Conservation (phyloP, 495 filamentous ascomycete species). For the Neurospora cerealis region DNA sequence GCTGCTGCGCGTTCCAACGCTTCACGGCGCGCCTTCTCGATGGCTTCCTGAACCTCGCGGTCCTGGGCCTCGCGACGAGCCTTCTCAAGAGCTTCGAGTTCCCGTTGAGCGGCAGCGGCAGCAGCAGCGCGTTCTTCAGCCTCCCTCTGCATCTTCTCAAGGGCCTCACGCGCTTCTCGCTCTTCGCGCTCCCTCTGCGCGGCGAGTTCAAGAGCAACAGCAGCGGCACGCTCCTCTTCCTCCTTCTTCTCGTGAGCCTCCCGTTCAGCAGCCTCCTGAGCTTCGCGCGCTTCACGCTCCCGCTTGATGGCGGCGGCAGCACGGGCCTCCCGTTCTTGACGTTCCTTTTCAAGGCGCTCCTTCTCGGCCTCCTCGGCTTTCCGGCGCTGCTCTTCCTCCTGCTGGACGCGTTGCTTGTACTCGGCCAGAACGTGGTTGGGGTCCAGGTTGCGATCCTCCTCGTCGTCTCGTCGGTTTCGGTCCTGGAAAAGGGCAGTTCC, state of each 20-base stretch:
- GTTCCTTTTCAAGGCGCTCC: neutral
- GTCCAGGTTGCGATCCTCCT: constrained; percentile 9
- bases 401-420: constrained; percentile 8
- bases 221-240: neutral
- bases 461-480: constrained; percentile 1
- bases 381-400: constrained; percentile 7
- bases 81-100: neutral
- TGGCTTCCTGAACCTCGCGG: neutral
- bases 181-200: neutral
- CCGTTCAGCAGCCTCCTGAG: neutral
- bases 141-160: neutral
- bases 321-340: neutral
- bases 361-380: neutral
- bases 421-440: constrained; percentile 2
- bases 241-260: neutral
- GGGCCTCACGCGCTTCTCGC: neutral
- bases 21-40: neutral
- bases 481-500: constrained; percentile 8
- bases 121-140: neutral
- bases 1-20: neutral
- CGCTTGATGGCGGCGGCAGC: neutral
- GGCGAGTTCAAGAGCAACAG: neutral
- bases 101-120: neutral
- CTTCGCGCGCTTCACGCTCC: neutral
- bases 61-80: neutral